Percentiles rank a stretch among this genome's conserved stretches.
These are phyloP conservation scores for Fraxinus pennsylvanica DNA, from an alignment of 257 asterid species.

Conservation along the genomic window DNA sequence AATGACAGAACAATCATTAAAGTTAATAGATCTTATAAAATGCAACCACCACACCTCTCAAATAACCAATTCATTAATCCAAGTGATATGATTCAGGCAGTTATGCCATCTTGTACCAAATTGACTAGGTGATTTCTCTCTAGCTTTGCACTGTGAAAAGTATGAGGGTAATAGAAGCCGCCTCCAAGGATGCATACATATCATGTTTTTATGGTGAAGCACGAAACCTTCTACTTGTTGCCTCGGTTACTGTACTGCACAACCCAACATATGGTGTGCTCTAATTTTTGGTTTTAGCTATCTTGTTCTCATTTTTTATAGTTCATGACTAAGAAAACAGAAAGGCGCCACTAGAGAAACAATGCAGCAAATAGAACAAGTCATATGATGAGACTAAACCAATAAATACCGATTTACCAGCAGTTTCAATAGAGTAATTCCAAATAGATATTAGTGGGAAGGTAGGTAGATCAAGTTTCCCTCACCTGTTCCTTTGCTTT, in stretches of 20 bases:
- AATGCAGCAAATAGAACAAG: neutral
- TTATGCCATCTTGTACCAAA: neutral
- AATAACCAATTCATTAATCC: neutral
- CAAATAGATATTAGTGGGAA: neutral
- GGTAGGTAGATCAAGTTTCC: slow-evolving; percentile 2
- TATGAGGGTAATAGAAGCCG: neutral
- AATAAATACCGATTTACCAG: neutral
- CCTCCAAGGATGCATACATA: neutral
- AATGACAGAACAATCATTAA: neutral
- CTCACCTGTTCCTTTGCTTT: slow-evolving; percentile 89
- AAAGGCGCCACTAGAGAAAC: neutral
- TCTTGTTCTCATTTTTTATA: neutral
- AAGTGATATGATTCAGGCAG: neutral
- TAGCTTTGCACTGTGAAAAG: neutral
- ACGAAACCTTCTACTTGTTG: neutral
- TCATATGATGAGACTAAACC: neutral
- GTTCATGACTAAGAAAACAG: neutral
- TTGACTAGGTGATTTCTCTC: neutral
- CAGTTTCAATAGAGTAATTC: slow-evolving; percentile 14
- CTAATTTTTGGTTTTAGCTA: neutral
- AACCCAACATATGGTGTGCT: neutral
- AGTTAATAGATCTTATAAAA: neutral
- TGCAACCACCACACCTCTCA: neutral
- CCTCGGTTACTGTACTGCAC: neutral
- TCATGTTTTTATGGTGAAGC: neutral